A percentile compares a stretch with the other conserved stretches of the same genome.
These are phyloP conservation scores for Durusdinium trenchii DNA, from an alignment of 73 alveolate species.

Conservation along the genomic window DNA sequence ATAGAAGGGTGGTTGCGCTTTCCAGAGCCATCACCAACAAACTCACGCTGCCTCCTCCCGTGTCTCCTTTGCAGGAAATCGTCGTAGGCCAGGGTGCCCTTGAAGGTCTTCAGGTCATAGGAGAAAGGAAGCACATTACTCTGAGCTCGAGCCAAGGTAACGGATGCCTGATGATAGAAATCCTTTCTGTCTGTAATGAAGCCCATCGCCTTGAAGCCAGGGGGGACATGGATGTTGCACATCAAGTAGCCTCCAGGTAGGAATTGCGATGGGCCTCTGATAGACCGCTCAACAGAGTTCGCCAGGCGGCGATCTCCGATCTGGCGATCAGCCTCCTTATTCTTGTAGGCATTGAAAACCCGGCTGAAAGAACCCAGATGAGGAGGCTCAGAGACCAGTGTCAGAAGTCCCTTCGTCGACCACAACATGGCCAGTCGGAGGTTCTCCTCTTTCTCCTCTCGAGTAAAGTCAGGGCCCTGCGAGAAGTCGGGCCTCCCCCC, in stretches of 20 bases:
- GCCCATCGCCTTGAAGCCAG: neutral
- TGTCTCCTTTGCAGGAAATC: neutral
- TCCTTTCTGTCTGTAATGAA: neutral
- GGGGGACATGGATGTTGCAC: neutral
- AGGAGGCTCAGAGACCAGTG: neutral
- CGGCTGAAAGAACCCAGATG: neutral
- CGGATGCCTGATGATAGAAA: neutral
- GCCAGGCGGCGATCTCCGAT: constrained; percentile 18
- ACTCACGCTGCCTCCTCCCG: neutral
- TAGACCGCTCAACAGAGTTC: neutral
- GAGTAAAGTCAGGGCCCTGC: neutral
- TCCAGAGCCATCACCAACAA: neutral
- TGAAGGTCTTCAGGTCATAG: neutral
- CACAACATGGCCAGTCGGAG: neutral
- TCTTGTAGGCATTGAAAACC: neutral
- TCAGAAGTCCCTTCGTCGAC: neutral
- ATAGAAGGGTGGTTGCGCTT: neutral
- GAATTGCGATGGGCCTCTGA: neutral
- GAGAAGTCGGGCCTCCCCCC: neutral
- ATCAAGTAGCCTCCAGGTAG: neutral
- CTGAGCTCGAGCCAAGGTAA: neutral
- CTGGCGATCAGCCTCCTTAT: neutral
- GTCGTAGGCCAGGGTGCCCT: neutral
- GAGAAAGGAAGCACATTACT: neutral
- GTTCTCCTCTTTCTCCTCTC: neutral